Evolutionary conservation across 495 filamentous ascomycete genomes (phyloP), one percentile per base, ranked within the genome.

Genomic region (Tuber indicum): DNA sequence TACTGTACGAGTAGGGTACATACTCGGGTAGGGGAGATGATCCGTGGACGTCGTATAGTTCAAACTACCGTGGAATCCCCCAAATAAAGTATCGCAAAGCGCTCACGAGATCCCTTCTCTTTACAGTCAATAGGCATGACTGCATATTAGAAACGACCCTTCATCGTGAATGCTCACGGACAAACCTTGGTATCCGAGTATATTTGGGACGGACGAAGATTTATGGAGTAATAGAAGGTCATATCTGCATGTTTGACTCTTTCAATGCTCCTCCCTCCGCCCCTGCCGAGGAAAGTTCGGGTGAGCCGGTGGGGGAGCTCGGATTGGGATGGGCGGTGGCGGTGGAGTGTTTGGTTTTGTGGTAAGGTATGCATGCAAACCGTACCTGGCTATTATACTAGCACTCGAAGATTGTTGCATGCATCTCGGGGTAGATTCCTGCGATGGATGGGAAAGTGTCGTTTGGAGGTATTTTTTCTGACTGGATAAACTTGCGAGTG

Each of bases 381-480:
- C 12, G 23, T 43, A 43, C 42, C 39, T 41, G 39, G 39, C 3
- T 43, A 43, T 8, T 42, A 43, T 43, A 43, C 8, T 6, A 10
- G 23, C 23, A 58, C n/a, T n/a, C 23, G 23, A 58, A 23, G 49
- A 26, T 58, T 12, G n/a, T 26, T 58, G 49, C 49, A 66, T 66
- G 58, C 26, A 66, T 66, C 58, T 32, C 58, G 58, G 58, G 58
- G 58, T 66, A 66, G 58, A 66, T 66, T 66, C n/a, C n/a, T 66
- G 26, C 58, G 58, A 66, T 66, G 58, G 58, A 66, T 17, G 26
- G n/a, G 7, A 43, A 66, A 66, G 58, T 66, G 58, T 66, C 23
- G 58, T 66, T 66, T 66, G 58, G 58, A 66, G 58, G 58, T 32
- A 66, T 66, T 66, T 66, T 66, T 66, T 66, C 58, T 66, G 12